These are phyloP conservation scores for Erodium chrysanthum DNA, from an alignment of 441 rosid genomes.

Conservation along the genomic window DNA sequence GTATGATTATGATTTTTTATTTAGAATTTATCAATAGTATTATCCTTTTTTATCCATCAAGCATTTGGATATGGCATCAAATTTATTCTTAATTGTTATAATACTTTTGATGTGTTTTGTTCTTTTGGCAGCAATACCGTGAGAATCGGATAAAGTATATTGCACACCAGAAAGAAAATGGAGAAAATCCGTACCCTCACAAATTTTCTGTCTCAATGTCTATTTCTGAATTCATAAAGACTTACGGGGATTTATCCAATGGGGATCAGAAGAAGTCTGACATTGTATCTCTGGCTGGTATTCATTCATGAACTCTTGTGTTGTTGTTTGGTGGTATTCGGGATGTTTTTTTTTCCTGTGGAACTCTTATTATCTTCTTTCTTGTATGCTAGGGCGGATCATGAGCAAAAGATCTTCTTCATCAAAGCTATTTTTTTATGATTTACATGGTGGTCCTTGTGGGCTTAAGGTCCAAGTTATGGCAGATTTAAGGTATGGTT, in stretches of 20 bases:
- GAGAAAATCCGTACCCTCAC: background rate
- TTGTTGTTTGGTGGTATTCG: background rate
- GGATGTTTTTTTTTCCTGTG: background rate
- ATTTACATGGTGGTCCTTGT: slow-evolving; percentile 41
- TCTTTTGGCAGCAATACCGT: background rate
- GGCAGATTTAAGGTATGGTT: background rate
- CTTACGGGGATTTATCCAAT: slow-evolving; percentile 39
- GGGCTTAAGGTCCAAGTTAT: slow-evolving; percentile 50
- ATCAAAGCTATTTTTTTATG: slow-evolving; percentile 73
- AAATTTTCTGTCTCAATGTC: slow-evolving; percentile 20
- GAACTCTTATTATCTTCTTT: background rate
- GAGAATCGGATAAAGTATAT: background rate
- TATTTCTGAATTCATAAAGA: slow-evolving; percentile 38
- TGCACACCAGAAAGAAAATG: background rate
- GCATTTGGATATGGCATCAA: background rate
- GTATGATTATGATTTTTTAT: slow-evolving; percentile 29
- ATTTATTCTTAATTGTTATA: background rate
- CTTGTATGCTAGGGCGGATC: slow-evolving; percentile 45
- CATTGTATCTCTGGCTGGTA: slow-evolving; percentile 52
- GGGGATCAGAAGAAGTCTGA: slow-evolving; percentile 58
- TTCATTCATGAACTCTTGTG: slow-evolving; percentile 5
- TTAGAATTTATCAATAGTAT: too few species aligned
- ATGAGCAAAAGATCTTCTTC: slow-evolving; percentile 78
- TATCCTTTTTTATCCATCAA: background rate
- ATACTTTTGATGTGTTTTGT: background rate